phyloP scores from a whole-genome alignment of 2,329 filamentous ascomycete species.

The Aspergillus sp. region DNA sequence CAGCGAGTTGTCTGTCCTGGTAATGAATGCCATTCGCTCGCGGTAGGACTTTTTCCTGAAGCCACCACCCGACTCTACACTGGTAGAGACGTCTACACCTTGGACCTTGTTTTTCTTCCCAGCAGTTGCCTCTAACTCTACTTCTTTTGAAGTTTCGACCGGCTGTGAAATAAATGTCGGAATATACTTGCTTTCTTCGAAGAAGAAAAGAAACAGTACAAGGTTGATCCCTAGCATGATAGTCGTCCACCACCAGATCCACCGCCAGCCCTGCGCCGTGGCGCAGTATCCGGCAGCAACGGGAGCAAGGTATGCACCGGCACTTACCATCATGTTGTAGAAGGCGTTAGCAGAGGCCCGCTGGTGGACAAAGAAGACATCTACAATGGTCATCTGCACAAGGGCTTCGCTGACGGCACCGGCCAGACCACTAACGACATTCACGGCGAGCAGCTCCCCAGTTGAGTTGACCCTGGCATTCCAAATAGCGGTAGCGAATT shows the following conservation, averaged over 20 bases:
- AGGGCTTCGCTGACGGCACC: slow-evolving; percentile 15
- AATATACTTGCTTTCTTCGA: slow-evolving; percentile 41
- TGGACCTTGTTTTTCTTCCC: too few relatives aligned
- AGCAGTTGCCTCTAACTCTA: too few relatives aligned
- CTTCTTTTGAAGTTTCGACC: fast-evolving
- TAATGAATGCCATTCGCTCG: neutral
- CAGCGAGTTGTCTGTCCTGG: neutral
- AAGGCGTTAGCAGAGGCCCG: slow-evolving; percentile 11
- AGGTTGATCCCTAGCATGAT: slow-evolving; percentile 43
- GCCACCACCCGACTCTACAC: too few relatives aligned
- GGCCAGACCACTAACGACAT: slow-evolving; percentile 7
- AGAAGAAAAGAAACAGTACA: slow-evolving; percentile 46
- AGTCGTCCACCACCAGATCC: slow-evolving; percentile 51
- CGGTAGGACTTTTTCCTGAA: neutral
- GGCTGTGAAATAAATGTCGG: neutral
- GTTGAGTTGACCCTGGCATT: neutral
- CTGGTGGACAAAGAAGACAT: slow-evolving; percentile 17
- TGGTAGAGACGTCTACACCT: too few relatives aligned
- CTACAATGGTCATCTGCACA: slow-evolving; percentile 15
- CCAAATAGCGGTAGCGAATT: neutral
- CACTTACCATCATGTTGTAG: slow-evolving; percentile 6
- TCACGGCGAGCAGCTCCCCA: neutral
- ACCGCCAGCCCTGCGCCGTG: slow-evolving; percentile 49
- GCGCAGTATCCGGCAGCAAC: slow-evolving; percentile 33
- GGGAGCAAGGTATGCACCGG: slow-evolving; percentile 8